Evolutionary conservation across 2,329 filamentous ascomycete species (phyloP).

Genomic region (Pseudocercospora macadamiae): DNA sequence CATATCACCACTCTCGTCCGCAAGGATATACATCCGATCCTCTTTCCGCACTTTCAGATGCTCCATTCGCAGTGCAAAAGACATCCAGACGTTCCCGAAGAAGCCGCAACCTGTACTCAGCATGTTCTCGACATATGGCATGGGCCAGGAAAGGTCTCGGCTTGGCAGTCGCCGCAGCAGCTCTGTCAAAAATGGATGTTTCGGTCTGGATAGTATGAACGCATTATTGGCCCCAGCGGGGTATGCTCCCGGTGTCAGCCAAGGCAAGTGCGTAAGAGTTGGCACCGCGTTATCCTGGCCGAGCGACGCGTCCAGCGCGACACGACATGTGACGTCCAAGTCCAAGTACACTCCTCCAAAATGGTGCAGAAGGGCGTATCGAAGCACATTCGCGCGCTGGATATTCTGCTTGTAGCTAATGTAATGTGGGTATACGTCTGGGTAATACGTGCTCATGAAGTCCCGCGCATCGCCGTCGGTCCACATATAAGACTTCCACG

Average conservation of each 20-base stretch:
- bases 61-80: constrained; percentile 22
- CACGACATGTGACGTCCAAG: constrained; percentile 33
- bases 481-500: constrained; percentile 32
- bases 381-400: constrained; percentile 35
- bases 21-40: constrained; percentile 31
- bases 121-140: constrained; percentile 38
- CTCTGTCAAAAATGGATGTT: constrained; percentile 30
- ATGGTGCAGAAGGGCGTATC: constrained; percentile 33
- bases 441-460: constrained; percentile 32
- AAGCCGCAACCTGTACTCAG: constrained; percentile 37
- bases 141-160: constrained; percentile 29
- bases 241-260: constrained; percentile 32
- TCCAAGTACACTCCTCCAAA: constrained; percentile 37
- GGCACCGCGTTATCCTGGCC: constrained; percentile 1
- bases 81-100: constrained; percentile 35
- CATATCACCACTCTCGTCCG: constrained; percentile 28
- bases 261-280: constrained; percentile 28
- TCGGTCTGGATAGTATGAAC: constrained; percentile 33
- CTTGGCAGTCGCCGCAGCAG: constrained; percentile 26
- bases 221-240: constrained; percentile 38
- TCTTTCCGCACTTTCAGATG: constrained; percentile 10
- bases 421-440: constrained; percentile 31
- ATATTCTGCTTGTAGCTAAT: constrained; percentile 31
- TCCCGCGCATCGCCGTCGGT: constrained; percentile 26
- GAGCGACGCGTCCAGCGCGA: constrained; percentile 25